These are phyloP conservation scores for Penicillium sp. DNA, from an alignment of 2,329 filamentous ascomycete species.

Conservation along the genomic window DNA sequence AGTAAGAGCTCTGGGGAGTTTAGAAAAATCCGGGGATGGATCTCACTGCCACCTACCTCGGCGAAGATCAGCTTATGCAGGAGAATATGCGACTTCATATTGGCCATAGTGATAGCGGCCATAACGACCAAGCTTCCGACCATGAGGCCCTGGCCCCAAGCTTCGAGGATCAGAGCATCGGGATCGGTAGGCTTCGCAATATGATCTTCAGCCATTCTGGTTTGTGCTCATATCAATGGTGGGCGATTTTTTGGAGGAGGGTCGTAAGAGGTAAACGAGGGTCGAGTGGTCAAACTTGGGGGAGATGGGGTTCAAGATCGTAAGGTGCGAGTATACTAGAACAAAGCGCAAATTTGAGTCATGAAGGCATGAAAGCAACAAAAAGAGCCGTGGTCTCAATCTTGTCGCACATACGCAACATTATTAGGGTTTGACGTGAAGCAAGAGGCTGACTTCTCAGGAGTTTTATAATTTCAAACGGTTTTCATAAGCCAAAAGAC, in stretches of 20 bases:
- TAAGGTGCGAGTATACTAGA: neutral
- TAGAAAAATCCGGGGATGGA: no score
- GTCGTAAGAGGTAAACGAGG: neutral
- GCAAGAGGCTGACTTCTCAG: neutral
- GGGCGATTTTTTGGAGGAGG: neutral
- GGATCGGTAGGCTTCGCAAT: conserved; percentile 26
- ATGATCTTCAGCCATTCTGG: conserved; percentile 14
- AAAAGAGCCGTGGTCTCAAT: conserved; percentile 6
- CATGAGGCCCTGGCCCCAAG: conserved; percentile 52
- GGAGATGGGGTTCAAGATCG: neutral
- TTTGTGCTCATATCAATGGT: conserved; percentile 4
- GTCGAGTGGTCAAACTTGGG: neutral
- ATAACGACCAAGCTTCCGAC: conserved; percentile 52
- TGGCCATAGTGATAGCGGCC: conserved; percentile 50
- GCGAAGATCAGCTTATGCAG: conserved; percentile 53
- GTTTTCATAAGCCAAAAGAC: neutral
- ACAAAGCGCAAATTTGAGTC: neutral
- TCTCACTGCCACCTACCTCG: conserved; percentile 37
- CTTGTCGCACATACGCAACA: neutral
- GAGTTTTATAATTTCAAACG: neutral
- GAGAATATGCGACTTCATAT: conserved; percentile 50
- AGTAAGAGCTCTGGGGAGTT: neutral
- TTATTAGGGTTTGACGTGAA: neutral
- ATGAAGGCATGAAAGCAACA: neutral
- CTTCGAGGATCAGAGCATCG: conserved; percentile 44